Base-by-base conservation (phyloP, 2,329 filamentous ascomycete species). In the Aureobasidium sp. region DNA sequence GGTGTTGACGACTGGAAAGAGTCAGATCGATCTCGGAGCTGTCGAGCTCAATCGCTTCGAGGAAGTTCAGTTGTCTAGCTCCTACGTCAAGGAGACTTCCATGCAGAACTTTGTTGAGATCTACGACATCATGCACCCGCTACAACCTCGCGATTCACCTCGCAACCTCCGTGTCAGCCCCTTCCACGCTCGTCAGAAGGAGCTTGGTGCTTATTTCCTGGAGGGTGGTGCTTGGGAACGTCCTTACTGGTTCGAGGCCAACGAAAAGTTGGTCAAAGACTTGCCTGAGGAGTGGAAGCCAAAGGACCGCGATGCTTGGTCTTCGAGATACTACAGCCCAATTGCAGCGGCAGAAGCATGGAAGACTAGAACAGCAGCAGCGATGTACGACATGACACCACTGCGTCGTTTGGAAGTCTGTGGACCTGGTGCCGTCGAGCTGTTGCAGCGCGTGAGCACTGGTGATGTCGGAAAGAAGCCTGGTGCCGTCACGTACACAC, bases 41-140 rank as follows among this genome's bases (percentile, higher is more conserved):
- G 85, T 83, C 66, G 84, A 86, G 42, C 70, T 87, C 0, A 76
- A 78, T 1, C 81, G 85, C 1, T 87, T 87, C 53, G 84, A 87
- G 65, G 77, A 85, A 29, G 78, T 86, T 2, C 84, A 87, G 66
- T 74, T 85, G 9, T 81, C 77, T 2, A 79, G 73, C 0, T 74
- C 75, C 0, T 87, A 87, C 63, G 77, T 87, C 57, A 75, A 70
- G 27, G 83, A 87, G 71, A 86, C 84, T 11, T 60, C 55, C 3
- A 49, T 80, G 49, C 83, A 84, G 67, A 85, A 84, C 66, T 87
- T 87, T 55, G 79, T 83, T 27, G 84, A 87, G 65, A 79, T 87
- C 1, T 87, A 87, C 72, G 84, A 87, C 64, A 85, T 87, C 42
- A 64, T 87, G 0, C 84, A 87, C 63, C 84, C 84, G 0, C 74